A percentile compares a stretch with the other conserved stretches of the same genome.
phyloP scores from a whole-genome alignment of 495 filamentous ascomycete species.

The Lophiostoma macrostomum region DNA sequence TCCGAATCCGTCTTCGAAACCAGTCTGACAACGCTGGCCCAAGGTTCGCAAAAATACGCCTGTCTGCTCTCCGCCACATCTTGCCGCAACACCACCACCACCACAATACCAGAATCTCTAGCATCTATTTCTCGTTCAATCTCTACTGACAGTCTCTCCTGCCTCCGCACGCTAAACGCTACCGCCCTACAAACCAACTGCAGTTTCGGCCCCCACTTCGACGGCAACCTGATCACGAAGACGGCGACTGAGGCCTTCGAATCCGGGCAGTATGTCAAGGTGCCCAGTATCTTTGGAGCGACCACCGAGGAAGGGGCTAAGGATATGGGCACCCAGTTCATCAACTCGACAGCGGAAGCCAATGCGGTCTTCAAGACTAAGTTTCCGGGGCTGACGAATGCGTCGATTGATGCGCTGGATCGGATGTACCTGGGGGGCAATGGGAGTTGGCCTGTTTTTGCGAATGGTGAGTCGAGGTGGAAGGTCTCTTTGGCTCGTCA shows the following conservation, averaged over 20 bases:
- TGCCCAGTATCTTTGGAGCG: constrained; percentile 68
- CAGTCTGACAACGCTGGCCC: constrained; percentile 53
- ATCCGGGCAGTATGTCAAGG: constrained; percentile 58
- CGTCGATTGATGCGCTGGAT: constrained; percentile 10
- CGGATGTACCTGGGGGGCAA: constrained; percentile 59
- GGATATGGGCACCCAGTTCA: constrained; percentile 55
- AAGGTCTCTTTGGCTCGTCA: too few relatives aligned
- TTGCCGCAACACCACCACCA: too few relatives aligned
- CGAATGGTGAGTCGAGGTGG: too few relatives aligned
- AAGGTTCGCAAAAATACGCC: constrained; percentile 65
- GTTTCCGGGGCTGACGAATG: constrained; percentile 55
- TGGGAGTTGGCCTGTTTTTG: constrained; percentile 57
- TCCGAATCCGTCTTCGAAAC: constrained; percentile 66
- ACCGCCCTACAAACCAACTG: constrained; percentile 51
- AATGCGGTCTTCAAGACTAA: constrained; percentile 59
- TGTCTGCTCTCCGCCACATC: constrained; percentile 55
- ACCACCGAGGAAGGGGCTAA: constrained; percentile 68
- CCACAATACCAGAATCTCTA: too few relatives aligned
- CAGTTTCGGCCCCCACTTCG: constrained; percentile 57
- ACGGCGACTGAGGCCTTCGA: constrained; percentile 58
- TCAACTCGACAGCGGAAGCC: constrained; percentile 46
- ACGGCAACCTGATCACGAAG: constrained; percentile 56
- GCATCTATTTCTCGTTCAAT: too few relatives aligned
- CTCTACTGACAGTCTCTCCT: constrained; percentile 50
- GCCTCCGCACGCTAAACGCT: constrained; percentile 54